Conservation (phyloP, 495 filamentous ascomycete genomes). For the Daldinia loculata region DNA sequence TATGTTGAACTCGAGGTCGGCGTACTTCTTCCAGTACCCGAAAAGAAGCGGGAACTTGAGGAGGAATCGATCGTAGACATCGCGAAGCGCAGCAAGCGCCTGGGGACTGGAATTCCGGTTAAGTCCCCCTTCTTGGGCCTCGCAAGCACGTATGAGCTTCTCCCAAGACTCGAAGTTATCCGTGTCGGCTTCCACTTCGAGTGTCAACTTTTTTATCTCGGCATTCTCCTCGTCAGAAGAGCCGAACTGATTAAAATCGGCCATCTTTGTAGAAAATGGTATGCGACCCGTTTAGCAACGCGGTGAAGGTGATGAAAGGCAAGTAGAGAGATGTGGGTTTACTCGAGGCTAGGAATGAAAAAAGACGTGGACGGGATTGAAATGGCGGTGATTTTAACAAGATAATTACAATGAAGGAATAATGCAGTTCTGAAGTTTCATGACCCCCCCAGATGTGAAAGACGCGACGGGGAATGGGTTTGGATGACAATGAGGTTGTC, state of each 20-base stretch:
- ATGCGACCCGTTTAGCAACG: slow-evolving; percentile 7
- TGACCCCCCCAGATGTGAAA: background rate
- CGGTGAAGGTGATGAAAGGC: slow-evolving; percentile 1
- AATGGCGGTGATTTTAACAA: slow-evolving; percentile 15
- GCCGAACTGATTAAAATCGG: slow-evolving; percentile 67
- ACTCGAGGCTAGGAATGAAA: slow-evolving; percentile 30
- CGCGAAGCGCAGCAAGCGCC: slow-evolving; percentile 83
- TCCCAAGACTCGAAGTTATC: slow-evolving; percentile 98
- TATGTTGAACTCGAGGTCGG: slow-evolving; percentile 95
- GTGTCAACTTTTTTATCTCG: slow-evolving; percentile 80
- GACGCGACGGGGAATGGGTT: background rate
- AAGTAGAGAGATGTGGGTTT: background rate
- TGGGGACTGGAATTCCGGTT: slow-evolving; percentile 97
- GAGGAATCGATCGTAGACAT: slow-evolving; percentile 90
- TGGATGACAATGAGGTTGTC: slow-evolving; percentile 31
- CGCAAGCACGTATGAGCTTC: slow-evolving; percentile 82
- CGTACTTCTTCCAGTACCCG: slow-evolving; percentile 99
- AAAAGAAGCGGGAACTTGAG: slow-evolving; percentile 96
- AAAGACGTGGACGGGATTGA: slow-evolving; percentile 1
- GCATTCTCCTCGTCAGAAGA: slow-evolving; percentile 85
- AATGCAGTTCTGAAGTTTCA: background rate
- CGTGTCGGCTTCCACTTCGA: slow-evolving; percentile 78
- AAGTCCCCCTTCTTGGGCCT: slow-evolving; percentile 88
- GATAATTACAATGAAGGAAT: background rate
- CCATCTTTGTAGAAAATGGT: slow-evolving; percentile 44